phyloP scores from a whole-genome alignment of 805 yeast species.

The Kuraishia piskuri region DNA sequence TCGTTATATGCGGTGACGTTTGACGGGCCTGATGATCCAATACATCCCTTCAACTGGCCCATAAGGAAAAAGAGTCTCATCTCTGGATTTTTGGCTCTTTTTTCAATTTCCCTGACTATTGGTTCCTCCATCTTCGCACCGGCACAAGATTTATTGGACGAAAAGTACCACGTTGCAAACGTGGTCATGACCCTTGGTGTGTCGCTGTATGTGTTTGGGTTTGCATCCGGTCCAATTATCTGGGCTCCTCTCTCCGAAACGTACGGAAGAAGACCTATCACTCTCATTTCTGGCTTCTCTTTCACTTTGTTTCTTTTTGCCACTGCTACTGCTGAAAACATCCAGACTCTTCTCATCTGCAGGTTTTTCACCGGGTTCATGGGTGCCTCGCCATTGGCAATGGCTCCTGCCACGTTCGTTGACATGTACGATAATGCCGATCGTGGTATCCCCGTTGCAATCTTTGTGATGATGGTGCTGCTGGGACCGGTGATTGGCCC shows the following conservation, averaged over 20 bases:
- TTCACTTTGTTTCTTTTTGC: slow-evolving; percentile 59
- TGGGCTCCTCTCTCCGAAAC: slow-evolving; percentile 85
- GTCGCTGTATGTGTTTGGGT: slow-evolving; percentile 79
- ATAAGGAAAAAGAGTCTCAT: slow-evolving; percentile 31
- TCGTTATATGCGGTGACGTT: slow-evolving; percentile 57
- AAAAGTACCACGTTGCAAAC: slow-evolving; percentile 47
- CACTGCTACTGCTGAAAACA: slow-evolving; percentile 67
- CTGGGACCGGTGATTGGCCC: slow-evolving; percentile 82
- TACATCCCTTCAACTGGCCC: slow-evolving; percentile 76
- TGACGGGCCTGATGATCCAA: slow-evolving; percentile 74
- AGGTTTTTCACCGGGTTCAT: slow-evolving; percentile 74
- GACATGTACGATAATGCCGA: slow-evolving; percentile 59
- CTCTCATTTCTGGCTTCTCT: slow-evolving; percentile 48
- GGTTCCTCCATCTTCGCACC: slow-evolving; percentile 79
- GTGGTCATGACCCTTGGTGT: slow-evolving; percentile 72
- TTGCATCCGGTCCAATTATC: slow-evolving; percentile 84
- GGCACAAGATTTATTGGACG: slow-evolving; percentile 39
- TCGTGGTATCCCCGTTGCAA: slow-evolving; percentile 70
- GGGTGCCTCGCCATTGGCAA: slow-evolving; percentile 82
- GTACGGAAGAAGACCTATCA: slow-evolving; percentile 59
- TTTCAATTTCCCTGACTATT: slow-evolving; percentile 37
- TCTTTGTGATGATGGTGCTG: slow-evolving; percentile 70
- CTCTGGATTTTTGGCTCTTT: slow-evolving; percentile 23
- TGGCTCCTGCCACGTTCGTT: slow-evolving; percentile 80
- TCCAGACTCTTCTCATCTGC: slow-evolving; percentile 69